Evolutionary conservation across 805 yeast genomes (phyloP), one percentile per base, ranked within the genome.

Genomic region (Saccharomycopsis capsularis): DNA sequence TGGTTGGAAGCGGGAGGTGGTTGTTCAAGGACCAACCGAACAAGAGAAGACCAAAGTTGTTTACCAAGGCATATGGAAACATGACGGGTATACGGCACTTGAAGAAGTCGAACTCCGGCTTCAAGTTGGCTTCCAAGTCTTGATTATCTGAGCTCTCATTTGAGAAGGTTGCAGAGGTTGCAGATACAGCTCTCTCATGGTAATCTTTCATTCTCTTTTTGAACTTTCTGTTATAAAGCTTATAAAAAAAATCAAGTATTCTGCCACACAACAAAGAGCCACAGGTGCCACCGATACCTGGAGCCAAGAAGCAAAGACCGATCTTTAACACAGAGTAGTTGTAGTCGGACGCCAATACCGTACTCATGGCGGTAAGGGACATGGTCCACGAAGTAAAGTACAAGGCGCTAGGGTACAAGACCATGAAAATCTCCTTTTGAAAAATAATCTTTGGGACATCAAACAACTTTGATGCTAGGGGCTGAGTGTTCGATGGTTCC

Each of bases 1-100:
- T 77, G 0, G 78, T 76, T 1, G 81, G 70, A 23, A 81, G 62
- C 37, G 69, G 68, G 3, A 71, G 70, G 24, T 67, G 62, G 25
- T 64, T 62, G 35, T 76, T 68, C 13, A 85, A 58, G 52, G 87
- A 77, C 95, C 95, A 87, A 1, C 95, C 95, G 63, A 74, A 84
- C 25, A 1, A 80, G 52, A 32, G 18, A 2, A 34, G 74, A 69
- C 0, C 70, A 68, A 16, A 63, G 56, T 3, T 34, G 21, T 45
- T 24, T 3, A 25, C 22, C 29, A 19, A n/a, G 15, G 30, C 50
- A 36, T 39, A 47, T 5, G 50, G 48, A 36, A 46, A 42, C 25
- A 46, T 18, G 3, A 46, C 25, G 3, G 40, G 24, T 24, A 42
- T 7, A 3, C 47, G 47, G 24, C 50, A 42, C 11, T 29, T 16